Evolutionary conservation across 148 eudicot species (phyloP).

Genomic region (Cornus suecica): DNA sequence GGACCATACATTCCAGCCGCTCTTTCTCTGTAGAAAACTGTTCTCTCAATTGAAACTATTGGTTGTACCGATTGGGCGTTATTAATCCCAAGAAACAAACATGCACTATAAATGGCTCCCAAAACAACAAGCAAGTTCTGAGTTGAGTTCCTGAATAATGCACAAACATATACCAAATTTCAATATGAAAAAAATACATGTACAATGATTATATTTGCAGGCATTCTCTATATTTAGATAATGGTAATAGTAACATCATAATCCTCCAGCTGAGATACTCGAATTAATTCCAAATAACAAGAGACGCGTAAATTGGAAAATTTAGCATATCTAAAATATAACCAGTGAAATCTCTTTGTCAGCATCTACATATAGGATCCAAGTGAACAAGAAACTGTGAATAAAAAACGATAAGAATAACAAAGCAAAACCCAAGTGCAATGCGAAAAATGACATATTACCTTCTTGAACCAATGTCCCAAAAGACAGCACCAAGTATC

Average conservation of each 20-base stretch:
- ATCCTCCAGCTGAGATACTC: too few species aligned
- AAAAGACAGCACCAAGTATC: conserved; percentile 66
- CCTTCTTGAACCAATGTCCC: conserved; percentile 81
- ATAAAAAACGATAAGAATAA: neutral
- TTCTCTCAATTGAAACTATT: conserved; percentile 73
- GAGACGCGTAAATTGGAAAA: neutral
- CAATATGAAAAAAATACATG: neutral
- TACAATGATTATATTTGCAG: neutral
- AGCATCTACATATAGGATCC: neutral
- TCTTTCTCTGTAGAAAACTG: conserved; percentile 86
- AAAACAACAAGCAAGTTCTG: conserved; percentile 53
- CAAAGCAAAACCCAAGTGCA: neutral
- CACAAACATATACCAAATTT: neutral
- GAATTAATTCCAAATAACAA: too few species aligned
- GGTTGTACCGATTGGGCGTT: conserved; percentile 88
- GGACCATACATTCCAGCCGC: conserved; percentile 97
- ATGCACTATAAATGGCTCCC: conserved; percentile 66
- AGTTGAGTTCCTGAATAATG: conserved; percentile 51
- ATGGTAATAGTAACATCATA: neutral
- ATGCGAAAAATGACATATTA: conserved; percentile 18
- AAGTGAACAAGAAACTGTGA: neutral
- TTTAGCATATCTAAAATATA: neutral
- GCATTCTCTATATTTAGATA: neutral
- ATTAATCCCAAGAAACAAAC: conserved; percentile 73
- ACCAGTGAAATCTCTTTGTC: neutral